phyloP scores from a whole-genome alignment of 108 stramenopile species.

The Cyclotella sp. region DNA sequence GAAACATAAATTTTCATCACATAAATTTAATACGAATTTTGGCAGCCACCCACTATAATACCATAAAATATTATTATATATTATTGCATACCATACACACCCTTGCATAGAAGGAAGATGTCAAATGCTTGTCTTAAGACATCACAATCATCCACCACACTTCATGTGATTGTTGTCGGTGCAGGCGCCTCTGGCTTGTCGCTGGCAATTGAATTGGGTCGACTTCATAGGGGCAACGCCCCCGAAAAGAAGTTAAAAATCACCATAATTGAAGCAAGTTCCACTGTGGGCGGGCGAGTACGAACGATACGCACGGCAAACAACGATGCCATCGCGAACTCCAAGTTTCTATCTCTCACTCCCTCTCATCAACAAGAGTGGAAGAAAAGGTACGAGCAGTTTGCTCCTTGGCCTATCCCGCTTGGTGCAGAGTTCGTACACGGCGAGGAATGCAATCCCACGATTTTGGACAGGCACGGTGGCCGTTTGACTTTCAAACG shows the following conservation, averaged over 20 bases:
- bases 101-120: too few species aligned
- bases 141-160: too few species aligned
- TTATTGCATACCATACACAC: too few species aligned
- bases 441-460: slow-evolving; percentile 33
- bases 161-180: slow-evolving; percentile 14
- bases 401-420: slow-evolving; percentile 42
- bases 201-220: slow-evolving; percentile 2
- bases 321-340: background rate
- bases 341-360: slow-evolving; percentile 1
- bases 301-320: slow-evolving; percentile 33
- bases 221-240: background rate
- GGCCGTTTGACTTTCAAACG: background rate
- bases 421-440: slow-evolving; percentile 55
- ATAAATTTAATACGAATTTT: too few species aligned
- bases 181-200: slow-evolving; percentile 9
- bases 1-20: too few species aligned
- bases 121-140: too few species aligned
- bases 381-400: slow-evolving; percentile 19
- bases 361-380: background rate
- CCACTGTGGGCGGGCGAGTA: slow-evolving; percentile 45
- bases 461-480: slow-evolving; percentile 13
- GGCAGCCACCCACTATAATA: too few species aligned
- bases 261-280: slow-evolving; percentile 36
- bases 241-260: slow-evolving; percentile 15
- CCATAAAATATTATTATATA: too few species aligned